Percentiles rank a stretch among this genome's conserved stretches.
Evolutionary conservation across 768 basidiomycete species (phyloP).

Genomic region (Mycena vulgaris): DNA sequence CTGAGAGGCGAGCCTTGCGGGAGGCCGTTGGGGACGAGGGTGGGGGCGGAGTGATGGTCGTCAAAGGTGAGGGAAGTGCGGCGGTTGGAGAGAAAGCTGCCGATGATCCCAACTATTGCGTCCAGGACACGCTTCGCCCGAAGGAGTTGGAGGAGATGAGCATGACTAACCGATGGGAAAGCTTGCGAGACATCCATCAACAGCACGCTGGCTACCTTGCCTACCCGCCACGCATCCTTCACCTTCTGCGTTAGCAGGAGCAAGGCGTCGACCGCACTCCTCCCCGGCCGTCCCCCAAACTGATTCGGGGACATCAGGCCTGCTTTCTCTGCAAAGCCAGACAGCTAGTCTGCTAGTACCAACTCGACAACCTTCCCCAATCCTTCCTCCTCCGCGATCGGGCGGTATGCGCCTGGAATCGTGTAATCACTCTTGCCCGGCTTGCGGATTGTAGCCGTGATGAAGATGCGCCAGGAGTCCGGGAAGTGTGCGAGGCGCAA

Average conservation of each 20-base stretch:
- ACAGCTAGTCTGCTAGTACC: slow-evolving; percentile 2
- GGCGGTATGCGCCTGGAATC: neutral
- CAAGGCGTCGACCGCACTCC: neutral
- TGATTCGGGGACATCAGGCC: neutral
- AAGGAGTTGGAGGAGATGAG: slow-evolving; percentile 1
- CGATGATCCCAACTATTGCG: neutral
- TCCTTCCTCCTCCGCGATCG: slow-evolving; percentile 7
- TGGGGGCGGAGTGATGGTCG: neutral
- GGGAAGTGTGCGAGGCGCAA: neutral
- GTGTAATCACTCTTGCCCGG: slow-evolving; percentile 10
- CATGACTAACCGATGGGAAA: slow-evolving; percentile 16
- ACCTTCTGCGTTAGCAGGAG: slow-evolving; percentile 7
- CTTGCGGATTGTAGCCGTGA: neutral
- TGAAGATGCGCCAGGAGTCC: neutral
- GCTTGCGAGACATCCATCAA: slow-evolving; percentile 13
- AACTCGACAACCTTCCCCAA: slow-evolving; percentile 5
- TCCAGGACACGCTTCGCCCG: neutral
- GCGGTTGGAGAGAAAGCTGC: slow-evolving; percentile 21
- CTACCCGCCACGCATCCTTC: slow-evolving; percentile 3
- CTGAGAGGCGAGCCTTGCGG: no score
- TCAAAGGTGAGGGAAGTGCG: slow-evolving; percentile 22
- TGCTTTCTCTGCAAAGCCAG: neutral
- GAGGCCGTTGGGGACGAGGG: slow-evolving; percentile 2
- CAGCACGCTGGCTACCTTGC: slow-evolving; percentile 4
- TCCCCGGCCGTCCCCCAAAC: slow-evolving; percentile 2